phyloP scores from a whole-genome alignment of 2,329 filamentous ascomycete genomes.

The Nigrograna mackinnonii region DNA sequence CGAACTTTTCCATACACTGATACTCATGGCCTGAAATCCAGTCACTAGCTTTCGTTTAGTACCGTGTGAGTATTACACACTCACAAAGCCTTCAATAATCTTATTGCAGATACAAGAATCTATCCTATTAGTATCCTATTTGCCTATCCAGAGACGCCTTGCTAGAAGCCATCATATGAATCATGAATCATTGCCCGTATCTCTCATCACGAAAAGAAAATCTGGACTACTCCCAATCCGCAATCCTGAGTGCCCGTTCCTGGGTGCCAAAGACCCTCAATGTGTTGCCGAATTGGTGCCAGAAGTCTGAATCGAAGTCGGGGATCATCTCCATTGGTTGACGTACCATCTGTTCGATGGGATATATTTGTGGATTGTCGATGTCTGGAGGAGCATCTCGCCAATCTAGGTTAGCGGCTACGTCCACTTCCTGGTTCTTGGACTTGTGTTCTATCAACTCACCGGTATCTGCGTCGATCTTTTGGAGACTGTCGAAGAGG shows the following conservation, averaged over 20 bases:
- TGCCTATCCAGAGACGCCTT: no score
- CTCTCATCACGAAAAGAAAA: no score
- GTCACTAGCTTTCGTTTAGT: no score
- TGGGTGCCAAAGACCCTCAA: constrained; percentile 63
- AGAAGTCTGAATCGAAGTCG: constrained; percentile 55
- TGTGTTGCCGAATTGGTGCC: constrained; percentile 62
- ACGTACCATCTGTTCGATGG: constrained; percentile 10
- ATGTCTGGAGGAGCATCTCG: background rate
- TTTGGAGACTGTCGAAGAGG: constrained; percentile 25
- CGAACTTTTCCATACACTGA: no score
- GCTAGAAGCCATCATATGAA: no score
- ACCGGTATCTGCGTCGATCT: constrained; percentile 5
- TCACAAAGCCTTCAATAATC: no score
- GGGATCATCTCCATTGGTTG: constrained; percentile 54
- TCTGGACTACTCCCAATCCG: constrained; percentile 23
- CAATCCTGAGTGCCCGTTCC: constrained; percentile 45
- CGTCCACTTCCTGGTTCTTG: constrained; percentile 14
- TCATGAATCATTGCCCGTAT: no score
- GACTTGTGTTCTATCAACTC: no score
- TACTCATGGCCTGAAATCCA: no score
- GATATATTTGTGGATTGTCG: background rate
- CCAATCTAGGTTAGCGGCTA: background rate
- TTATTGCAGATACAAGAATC: no score
- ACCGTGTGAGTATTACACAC: no score
- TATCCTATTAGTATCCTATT: no score